phyloP scores from a whole-genome alignment of 208 protist species.

The Plasmodiophora brassicae region DNA sequence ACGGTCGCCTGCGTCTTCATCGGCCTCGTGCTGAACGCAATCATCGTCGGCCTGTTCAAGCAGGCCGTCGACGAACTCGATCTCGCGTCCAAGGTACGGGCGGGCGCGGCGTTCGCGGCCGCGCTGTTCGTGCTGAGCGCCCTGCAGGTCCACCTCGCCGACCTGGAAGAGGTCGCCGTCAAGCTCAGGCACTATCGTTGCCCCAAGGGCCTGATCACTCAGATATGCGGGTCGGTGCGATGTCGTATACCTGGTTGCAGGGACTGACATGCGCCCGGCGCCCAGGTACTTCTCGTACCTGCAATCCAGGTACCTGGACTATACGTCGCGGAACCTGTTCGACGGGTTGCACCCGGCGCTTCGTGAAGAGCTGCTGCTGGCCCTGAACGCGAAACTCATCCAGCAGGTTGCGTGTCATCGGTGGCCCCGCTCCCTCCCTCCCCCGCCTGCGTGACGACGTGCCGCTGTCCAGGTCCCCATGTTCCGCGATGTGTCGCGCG shows the following conservation, averaged over 20 bases:
- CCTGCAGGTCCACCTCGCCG: not conserved
- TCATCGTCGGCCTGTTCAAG: not conserved
- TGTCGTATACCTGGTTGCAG: not conserved
- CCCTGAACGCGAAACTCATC: not conserved
- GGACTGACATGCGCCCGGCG: not conserved
- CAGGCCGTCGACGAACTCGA: not conserved
- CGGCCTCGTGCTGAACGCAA: not conserved
- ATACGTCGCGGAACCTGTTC: not conserved
- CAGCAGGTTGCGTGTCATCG: not conserved
- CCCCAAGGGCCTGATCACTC: not conserved
- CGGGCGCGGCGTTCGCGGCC: not conserved
- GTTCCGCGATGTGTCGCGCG: not conserved
- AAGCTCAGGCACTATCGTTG: not conserved
- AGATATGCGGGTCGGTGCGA: not conserved
- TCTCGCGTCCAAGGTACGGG: not conserved
- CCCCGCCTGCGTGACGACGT: not conserved
- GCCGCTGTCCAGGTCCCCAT: not conserved
- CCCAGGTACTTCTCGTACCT: not conserved
- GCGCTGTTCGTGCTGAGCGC: not conserved
- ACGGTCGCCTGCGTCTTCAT: not conserved
- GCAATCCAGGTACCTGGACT: slow-evolving; percentile 18
- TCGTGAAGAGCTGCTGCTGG: not conserved
- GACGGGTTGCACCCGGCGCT: not conserved
- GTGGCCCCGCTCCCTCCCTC: not conserved
- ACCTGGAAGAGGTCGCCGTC: not conserved